Conservation (phyloP, 139 green algal genomes). For the Coccomyxa sp. region DNA sequence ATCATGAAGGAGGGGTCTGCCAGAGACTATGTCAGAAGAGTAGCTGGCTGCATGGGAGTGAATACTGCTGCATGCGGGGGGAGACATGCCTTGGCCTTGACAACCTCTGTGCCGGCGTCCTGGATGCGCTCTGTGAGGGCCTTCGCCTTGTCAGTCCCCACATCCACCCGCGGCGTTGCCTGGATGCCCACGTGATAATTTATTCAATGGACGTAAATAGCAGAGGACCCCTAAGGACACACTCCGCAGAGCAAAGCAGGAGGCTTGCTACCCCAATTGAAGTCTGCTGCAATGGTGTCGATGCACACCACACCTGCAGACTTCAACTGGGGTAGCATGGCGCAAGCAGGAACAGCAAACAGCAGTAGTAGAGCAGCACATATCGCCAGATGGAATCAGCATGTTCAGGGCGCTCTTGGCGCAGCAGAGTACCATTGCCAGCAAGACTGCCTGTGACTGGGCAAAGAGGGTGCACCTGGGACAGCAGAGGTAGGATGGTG, state of each 20-base stretch:
- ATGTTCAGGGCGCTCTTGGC: too few relatives aligned
- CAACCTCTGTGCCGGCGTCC: slow-evolving; percentile 97
- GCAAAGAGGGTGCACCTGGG: slow-evolving; percentile 54
- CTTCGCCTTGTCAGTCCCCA: slow-evolving; percentile 38
- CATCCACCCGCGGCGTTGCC: slow-evolving; percentile 29
- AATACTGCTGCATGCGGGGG: too few relatives aligned
- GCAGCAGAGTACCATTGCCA: too few relatives aligned
- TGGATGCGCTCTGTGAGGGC: slow-evolving; percentile 83
- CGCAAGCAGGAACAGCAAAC: too few relatives aligned
- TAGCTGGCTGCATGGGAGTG: too few relatives aligned
- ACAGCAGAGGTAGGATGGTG: slow-evolving; percentile 95
- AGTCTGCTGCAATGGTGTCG: neutral
- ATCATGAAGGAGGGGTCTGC: too few relatives aligned
- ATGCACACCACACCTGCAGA: neutral
- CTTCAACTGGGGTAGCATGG: slow-evolving; percentile 86
- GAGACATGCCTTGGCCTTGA: slow-evolving; percentile 85
- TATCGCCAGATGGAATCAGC: too few relatives aligned
- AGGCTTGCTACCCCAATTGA: neutral
- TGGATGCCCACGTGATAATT: slow-evolving; percentile 11
- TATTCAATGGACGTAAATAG: neutral
- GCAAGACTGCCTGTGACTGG: slow-evolving; percentile 5
- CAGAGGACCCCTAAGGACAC: neutral
- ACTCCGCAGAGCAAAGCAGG: neutral
- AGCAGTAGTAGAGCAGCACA: too few relatives aligned
- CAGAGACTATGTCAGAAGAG: too few relatives aligned